Evolutionary conservation across 257 asterid species (phyloP).

Genomic region (Nicotiana obtusifolia): DNA sequence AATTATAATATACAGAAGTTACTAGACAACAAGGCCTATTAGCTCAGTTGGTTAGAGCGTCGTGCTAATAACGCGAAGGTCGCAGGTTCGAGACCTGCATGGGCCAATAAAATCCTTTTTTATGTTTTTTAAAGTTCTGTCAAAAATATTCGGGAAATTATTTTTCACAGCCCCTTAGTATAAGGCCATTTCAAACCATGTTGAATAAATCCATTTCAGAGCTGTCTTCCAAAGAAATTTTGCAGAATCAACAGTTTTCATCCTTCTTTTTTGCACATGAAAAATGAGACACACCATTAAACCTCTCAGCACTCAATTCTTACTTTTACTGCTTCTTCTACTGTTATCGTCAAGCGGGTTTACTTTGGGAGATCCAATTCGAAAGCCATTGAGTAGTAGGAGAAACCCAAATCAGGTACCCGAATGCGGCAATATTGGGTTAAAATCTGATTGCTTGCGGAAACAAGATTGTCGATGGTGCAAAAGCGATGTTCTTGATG

Average conservation of each 20-base stretch:
- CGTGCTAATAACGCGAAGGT: conserved; percentile 38
- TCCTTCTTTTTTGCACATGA: not conserved
- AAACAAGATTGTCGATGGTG: conserved; percentile 31
- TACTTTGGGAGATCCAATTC: conserved; percentile 8
- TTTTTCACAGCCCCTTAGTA: not conserved
- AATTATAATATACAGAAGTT: too few species aligned
- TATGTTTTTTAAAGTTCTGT: too few species aligned
- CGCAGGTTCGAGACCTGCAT: conserved; percentile 20
- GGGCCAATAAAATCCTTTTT: not conserved
- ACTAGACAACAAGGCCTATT: conserved; percentile 5
- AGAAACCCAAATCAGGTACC: not conserved
- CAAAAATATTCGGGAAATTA: too few species aligned
- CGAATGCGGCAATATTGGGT: conserved; percentile 17
- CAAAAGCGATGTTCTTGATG: conserved; percentile 29
- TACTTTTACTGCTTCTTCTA: conserved; percentile 11
- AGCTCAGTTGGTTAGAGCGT: conserved; percentile 34
- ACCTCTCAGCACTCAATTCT: not conserved
- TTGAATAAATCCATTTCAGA: not conserved
- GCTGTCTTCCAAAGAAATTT: not conserved
- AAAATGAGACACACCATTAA: conserved; percentile 3
- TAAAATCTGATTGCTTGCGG: conserved; percentile 19
- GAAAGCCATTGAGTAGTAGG: conserved; percentile 4
- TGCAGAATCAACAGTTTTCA: not conserved
- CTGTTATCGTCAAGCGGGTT: not conserved
- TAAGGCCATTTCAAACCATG: not conserved